Evolutionary conservation across 192 early-diverging fungal species (phyloP), one percentile per base, ranked within the genome.

Genomic region (Backusella westeae): DNA sequence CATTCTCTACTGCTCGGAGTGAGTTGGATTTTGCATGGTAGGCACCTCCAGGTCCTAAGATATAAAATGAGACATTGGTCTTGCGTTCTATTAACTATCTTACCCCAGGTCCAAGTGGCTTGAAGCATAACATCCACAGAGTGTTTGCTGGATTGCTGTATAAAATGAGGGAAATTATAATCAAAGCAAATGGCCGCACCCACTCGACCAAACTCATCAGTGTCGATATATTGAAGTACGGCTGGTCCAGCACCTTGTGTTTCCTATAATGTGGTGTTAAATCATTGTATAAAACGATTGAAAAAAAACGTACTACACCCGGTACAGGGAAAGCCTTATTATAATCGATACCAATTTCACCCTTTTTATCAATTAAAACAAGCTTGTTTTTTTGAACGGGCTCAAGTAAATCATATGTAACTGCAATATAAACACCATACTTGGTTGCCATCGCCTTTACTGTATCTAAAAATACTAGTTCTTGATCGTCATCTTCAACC

Each of bases 141-240:
- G 34, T 87, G 77, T 19, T 69, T 53, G n/a, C 84, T 79, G 32
- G 82, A 83, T 73, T 84, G 81, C 0, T 77, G 74, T 29, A 87
- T 78, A 56, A 86, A 74, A 26, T 81, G 76, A 1, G 80, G 81
- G 15, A 87, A 87, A 52, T 87, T 83, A 72, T 83, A 65, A 38
- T 87, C 86, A 34, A 87, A 81, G 26, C 86, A 87, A 29, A 87
- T 87, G 0, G 84, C 82, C 0, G 68, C 82, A 19, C 81, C 80
- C 15, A 87, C 34, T 4, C 74, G 74, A 21, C 82, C 85, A 73
- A 79, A 82, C 4, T 82, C 80, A 1, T 79, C 76, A 15, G 81
- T 73, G 19, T 83, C 80, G 1, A 76, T 75, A 15, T 77, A 65
- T 3, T 79, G 84, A 32, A 85, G 52, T 1, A 63, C 49, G 15